Percentiles rank a stretch among this genome's conserved stretches.
Evolutionary conservation across 1,284 basidiomycete species (phyloP).

Genomic region (Cutaneotrichosporon daszewskae): DNA sequence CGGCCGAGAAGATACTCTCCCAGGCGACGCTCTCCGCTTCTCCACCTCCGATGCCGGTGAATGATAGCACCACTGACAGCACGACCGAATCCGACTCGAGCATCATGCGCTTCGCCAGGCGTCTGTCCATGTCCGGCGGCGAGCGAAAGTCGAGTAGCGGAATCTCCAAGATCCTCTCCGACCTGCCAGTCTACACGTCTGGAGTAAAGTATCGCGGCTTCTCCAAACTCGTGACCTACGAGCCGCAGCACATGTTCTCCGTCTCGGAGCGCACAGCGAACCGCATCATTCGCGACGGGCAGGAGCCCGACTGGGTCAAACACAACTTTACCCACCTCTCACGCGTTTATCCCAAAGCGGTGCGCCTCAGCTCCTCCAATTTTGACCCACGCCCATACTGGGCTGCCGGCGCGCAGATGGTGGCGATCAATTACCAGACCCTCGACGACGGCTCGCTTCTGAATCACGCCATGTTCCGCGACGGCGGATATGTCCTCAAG

Average conservation of each 20-base stretch:
- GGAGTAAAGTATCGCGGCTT: constrained; percentile 93
- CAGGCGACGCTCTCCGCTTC: constrained; percentile 1
- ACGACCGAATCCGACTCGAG: constrained; percentile 44
- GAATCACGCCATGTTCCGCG: constrained; percentile 91
- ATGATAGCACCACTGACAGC: constrained; percentile 23
- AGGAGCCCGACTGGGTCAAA: constrained; percentile 69
- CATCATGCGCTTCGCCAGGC: constrained; percentile 29
- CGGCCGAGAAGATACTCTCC: not conserved
- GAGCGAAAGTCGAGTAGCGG: constrained; percentile 5
- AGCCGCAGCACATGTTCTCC: constrained; percentile 84
- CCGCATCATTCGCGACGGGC: constrained; percentile 51
- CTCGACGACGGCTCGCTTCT: constrained; percentile 61
- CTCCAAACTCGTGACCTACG: constrained; percentile 83
- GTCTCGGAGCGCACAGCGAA: constrained; percentile 76
- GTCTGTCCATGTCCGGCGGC: constrained; percentile 20
- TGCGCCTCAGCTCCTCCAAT: constrained; percentile 75
- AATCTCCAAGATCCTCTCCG: constrained; percentile 69
- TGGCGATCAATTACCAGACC: constrained; percentile 97
- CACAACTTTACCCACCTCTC: constrained; percentile 83
- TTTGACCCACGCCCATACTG: constrained; percentile 86
- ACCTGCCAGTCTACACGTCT: constrained; percentile 85
- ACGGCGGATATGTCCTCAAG: constrained; percentile 85
- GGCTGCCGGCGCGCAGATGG: constrained; percentile 86
- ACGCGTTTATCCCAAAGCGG: constrained; percentile 83
- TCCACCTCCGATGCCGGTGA: not conserved